Evolutionary conservation across 83 land plant genomes (phyloP).

Genomic region (Larix sibirica): DNA sequence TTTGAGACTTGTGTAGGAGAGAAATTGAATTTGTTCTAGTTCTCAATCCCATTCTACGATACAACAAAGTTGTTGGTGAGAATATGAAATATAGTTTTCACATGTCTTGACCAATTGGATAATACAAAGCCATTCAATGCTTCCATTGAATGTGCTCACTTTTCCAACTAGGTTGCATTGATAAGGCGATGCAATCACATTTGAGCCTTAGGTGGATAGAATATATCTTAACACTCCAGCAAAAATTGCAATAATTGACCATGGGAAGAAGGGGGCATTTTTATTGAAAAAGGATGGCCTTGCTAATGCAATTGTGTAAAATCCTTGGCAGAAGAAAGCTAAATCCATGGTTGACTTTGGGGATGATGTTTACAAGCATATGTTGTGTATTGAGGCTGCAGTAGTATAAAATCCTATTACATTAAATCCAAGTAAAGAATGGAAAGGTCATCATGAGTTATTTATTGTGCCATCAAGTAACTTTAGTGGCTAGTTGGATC

Average conservation of each 20-base stretch:
- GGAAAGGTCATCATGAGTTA: conserved; percentile 80
- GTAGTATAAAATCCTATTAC: conserved; percentile 67
- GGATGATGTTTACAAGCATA: conserved; percentile 83
- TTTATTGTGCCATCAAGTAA: conserved; percentile 85
- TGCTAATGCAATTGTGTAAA: conserved; percentile 94
- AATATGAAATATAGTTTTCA: too few species aligned
- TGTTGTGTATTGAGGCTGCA: conserved; percentile 86
- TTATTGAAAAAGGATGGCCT: conserved; percentile 81
- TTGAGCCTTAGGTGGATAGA: conserved; percentile 75
- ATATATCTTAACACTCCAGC: conserved; percentile 84
- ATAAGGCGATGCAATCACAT: conserved; percentile 82
- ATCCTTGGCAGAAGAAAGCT: conserved; percentile 90
- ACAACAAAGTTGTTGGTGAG: too few species aligned
- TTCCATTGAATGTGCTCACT: too few species aligned
- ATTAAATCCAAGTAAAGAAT: conserved; percentile 83
- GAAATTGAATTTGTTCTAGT: too few species aligned
- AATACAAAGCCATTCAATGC: too few species aligned
- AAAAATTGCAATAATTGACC: conserved; percentile 85
- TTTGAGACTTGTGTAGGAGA: too few species aligned
- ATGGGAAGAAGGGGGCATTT: conserved; percentile 78
- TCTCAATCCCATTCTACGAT: too few species aligned
- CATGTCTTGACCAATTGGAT: too few species aligned
- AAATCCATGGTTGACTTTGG: conserved; percentile 83
- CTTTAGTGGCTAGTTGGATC: conserved; percentile 88
- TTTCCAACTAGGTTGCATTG: too few species aligned